These are phyloP conservation scores for Xylariaceae sp. DNA, from an alignment of 2,329 filamentous ascomycete genomes.

Conservation along the genomic window DNA sequence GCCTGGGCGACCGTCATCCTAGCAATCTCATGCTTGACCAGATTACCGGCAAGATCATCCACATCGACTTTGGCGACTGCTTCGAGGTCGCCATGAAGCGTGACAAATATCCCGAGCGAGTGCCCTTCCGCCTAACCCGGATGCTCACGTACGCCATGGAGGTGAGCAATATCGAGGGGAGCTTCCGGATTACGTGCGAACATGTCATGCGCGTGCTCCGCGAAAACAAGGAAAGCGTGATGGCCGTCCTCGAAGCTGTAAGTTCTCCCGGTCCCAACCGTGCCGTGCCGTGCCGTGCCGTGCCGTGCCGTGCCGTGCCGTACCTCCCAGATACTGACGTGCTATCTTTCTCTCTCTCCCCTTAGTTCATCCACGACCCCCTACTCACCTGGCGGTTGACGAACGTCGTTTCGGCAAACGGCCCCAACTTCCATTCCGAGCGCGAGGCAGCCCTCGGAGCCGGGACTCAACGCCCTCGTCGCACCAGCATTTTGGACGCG, in stretches of 20 bases:
- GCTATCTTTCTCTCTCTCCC: conserved; percentile 1
- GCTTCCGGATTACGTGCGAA: conserved; percentile 96
- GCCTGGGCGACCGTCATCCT: conserved; percentile 91
- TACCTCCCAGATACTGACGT: conserved; percentile 15
- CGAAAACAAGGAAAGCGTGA: conserved; percentile 96
- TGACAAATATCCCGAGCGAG: conserved; percentile 96
- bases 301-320: neutral
- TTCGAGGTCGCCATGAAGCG: conserved; percentile 99
- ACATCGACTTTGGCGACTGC: conserved; percentile 99
- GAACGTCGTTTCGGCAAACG: conserved; percentile 55
- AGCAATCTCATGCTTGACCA: conserved; percentile 97
- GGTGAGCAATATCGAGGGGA: conserved; percentile 98
- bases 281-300: neutral
- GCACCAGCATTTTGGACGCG: conserved; percentile 64
- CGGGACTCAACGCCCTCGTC: conserved; percentile 48
- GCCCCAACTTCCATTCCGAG: conserved; percentile 62
- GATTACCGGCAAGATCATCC: conserved; percentile 91
- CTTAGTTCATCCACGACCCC: conserved; percentile 96
- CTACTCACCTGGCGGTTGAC: conserved; percentile 92
- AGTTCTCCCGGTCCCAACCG: conserved; percentile 39
- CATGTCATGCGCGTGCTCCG: conserved; percentile 96
- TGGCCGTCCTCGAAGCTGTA: conserved; percentile 96
- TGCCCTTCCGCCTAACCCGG: conserved; percentile 93
- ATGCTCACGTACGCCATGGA: conserved; percentile 99
- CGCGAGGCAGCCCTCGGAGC: conserved; percentile 49